phyloP scores from a whole-genome alignment of 345 rosid genomes.

The Euphorbia peplus region DNA sequence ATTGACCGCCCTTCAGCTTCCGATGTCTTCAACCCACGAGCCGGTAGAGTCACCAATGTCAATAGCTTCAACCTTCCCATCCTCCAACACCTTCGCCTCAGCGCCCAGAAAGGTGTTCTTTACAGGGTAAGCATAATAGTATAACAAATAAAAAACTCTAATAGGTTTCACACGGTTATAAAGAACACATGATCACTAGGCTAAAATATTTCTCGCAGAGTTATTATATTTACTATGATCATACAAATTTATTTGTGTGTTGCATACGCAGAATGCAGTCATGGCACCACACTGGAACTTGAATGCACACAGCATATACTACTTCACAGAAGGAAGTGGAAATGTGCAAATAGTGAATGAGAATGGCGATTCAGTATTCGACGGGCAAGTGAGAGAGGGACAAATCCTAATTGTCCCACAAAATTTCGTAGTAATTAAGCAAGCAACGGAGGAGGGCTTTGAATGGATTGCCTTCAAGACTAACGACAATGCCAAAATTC shows the following conservation, averaged over 20 bases:
- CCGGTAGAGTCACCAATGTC: not conserved
- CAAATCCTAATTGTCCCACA: not conserved
- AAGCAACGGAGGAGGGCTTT: not conserved
- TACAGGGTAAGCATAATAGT: not conserved
- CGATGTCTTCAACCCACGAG: not conserved
- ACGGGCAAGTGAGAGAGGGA: not conserved
- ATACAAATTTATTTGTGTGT: too few relatives aligned
- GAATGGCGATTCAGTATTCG: not conserved
- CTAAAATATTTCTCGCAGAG: too few relatives aligned
- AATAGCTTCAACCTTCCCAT: not conserved
- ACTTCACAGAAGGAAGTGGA: not conserved
- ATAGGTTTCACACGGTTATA: too few relatives aligned
- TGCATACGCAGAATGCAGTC: not conserved
- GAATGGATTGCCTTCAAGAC: conserved; percentile 2
- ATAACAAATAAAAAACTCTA: too few relatives aligned
- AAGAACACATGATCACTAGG: too few relatives aligned
- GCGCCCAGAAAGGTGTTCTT: not conserved
- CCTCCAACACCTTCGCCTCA: not conserved
- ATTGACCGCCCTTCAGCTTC: not conserved
- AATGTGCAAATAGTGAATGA: not conserved
- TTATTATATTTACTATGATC: too few relatives aligned
- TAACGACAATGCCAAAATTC: not conserved
- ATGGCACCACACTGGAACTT: conserved; percentile 3
- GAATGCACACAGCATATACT: not conserved
- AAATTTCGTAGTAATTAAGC: not conserved